phyloP scores from a whole-genome alignment of 345 rosid genomes.

The Pistacia integerrima region DNA sequence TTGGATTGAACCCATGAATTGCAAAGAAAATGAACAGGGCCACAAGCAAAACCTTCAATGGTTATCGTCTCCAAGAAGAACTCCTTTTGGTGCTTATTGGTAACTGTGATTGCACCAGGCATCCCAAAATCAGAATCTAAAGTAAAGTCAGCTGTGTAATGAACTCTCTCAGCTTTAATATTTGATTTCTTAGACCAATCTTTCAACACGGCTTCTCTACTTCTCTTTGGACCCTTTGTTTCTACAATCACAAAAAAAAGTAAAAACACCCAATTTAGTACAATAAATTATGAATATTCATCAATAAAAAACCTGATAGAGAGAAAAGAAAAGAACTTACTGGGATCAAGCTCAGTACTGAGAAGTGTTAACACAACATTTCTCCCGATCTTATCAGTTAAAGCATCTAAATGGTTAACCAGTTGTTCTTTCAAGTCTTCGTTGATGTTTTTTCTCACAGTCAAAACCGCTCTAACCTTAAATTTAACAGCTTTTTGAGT shows the following conservation, averaged over 20 bases:
- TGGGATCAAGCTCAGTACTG: conserved; percentile 81
- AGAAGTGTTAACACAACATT: conserved; percentile 84
- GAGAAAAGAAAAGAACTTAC: conserved; percentile 44
- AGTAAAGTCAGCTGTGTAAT: conserved; percentile 78
- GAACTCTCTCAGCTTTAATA: conserved; percentile 78
- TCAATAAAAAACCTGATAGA: neutral
- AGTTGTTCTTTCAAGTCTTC: conserved; percentile 77
- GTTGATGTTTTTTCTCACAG: conserved; percentile 80
- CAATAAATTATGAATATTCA: too few species aligned
- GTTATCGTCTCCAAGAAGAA: conserved; percentile 86
- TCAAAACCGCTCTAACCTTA: conserved; percentile 75
- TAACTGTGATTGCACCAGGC: conserved; percentile 87
- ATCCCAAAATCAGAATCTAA: conserved; percentile 74
- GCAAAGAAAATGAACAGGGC: conserved; percentile 90
- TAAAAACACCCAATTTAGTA: neutral
- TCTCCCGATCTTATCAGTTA: conserved; percentile 76
- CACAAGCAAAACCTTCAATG: conserved; percentile 81
- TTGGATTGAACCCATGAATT: conserved; percentile 95
- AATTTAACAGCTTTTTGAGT: conserved; percentile 47
- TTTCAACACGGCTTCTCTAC: conserved; percentile 64
- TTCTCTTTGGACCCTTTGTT: conserved; percentile 74
- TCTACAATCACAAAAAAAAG: conserved; percentile 31
- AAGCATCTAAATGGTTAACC: conserved; percentile 71
- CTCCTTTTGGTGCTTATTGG: conserved; percentile 88
- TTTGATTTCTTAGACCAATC: conserved; percentile 90